Base-by-base conservation (phyloP, 2,329 filamentous ascomycete species). In the Monosporascus cannonballus region DNA sequence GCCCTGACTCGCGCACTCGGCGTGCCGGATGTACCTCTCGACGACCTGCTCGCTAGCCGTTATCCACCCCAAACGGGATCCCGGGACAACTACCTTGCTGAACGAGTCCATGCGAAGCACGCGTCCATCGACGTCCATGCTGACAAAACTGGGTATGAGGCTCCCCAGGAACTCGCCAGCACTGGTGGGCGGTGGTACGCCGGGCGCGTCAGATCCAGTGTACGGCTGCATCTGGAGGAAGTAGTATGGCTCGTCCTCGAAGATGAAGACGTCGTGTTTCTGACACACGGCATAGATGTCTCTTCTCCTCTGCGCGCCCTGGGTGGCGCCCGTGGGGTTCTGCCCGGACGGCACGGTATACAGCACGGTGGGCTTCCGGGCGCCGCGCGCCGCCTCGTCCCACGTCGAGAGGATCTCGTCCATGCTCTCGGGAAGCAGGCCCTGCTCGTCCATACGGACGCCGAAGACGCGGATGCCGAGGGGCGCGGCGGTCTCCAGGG, bases 241-340 rank as follows among this genome's bases (percentile, higher is more conserved):
- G 72, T 95, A 96, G 73, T 96, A 96, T 1, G 92, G 92, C 68
- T 96, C 92, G 67, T 96, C 92, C 73, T 96, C 92, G 60, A 96
- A 74, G 65, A 96, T 92, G 73, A 83, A 87, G 41, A 96, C 65
- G 65, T 96, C 89, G 69, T 96, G 90, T 72, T 90, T 90, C 67
- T 87, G 86, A 34, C 86, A 88, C 15, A 96, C 79, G 37, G 76
- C 76, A 71, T 96, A 96, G 46, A 96, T 77, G 22, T 83, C 87
- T 58, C 77, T 76, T 50, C 91, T 78, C 52, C 92, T 78, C 65
- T 84, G 75, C 4, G 72, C 68, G 41, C 84, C 78, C 68, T 93
- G 89, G 3, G 91, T 96, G 11, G 90, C 86, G 8, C 92, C 92
- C 0, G 91, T 96, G 0, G 92, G 92, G 68, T 96, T 96, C 72